A percentile compares a stretch with the other conserved stretches of the same genome.
These are phyloP conservation scores for Penicillium occitanis DNA, from an alignment of 2,329 filamentous ascomycete species.

Conservation along the genomic window DNA sequence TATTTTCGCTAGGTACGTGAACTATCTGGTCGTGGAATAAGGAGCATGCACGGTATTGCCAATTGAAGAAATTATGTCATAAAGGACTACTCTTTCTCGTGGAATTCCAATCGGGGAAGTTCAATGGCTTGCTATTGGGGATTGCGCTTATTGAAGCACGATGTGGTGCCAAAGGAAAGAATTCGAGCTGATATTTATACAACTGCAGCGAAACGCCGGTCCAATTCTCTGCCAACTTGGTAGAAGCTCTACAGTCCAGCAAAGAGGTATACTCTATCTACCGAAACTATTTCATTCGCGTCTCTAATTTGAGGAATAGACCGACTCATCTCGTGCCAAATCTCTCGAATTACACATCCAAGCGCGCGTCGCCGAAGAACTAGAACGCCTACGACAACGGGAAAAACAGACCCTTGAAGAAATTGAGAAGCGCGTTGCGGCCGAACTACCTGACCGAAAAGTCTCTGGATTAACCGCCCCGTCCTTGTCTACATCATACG, in stretches of 20 bases:
- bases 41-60: not conserved
- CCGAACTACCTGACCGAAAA: constrained; percentile 37
- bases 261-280: constrained; percentile 65
- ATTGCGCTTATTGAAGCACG: not conserved
- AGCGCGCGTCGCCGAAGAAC: constrained; percentile 79
- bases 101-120: too few species aligned
- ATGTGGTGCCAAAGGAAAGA: not conserved
- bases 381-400: constrained; percentile 72
- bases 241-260: constrained; percentile 79
- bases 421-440: constrained; percentile 62
- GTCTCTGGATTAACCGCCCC: constrained; percentile 25
- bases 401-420: constrained; percentile 68
- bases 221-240: constrained; percentile 75
- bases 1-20: constrained; percentile 61
- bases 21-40: not conserved
- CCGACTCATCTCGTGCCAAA: constrained; percentile 81
- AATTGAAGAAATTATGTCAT: too few species aligned
- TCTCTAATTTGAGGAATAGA: constrained; percentile 54
- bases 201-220: constrained; percentile 59
- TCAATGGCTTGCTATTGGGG: not conserved
- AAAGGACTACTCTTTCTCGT: not conserved
- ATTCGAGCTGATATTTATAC: constrained; percentile 31
- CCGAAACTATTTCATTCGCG: not conserved
- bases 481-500: constrained; percentile 30
- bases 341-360: constrained; percentile 85